Evolutionary conservation across 345 rosid genomes (phyloP).

Genomic region (Salix udensis): DNA sequence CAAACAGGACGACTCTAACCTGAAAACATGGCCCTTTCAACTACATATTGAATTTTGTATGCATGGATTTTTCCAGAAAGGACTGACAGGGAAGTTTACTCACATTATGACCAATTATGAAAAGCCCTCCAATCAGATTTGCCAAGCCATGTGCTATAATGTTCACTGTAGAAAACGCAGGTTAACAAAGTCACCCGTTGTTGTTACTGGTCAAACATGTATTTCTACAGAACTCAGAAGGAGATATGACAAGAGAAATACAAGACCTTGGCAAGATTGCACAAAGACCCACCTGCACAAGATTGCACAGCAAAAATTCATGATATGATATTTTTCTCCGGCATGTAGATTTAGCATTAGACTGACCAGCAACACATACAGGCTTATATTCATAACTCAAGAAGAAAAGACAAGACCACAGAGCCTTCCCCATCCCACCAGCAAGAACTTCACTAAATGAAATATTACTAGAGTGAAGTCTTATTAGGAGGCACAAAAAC

Average conservation of each 20-base stretch:
- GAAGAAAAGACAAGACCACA: not conserved
- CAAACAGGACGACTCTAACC: not conserved
- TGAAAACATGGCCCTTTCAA: not conserved
- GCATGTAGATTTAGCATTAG: conserved; percentile 12
- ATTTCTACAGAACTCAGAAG: not conserved
- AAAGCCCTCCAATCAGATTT: conserved; percentile 71
- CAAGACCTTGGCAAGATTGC: too few relatives aligned
- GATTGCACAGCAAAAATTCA: not conserved
- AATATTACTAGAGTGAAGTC: not conserved
- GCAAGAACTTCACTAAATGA: not conserved
- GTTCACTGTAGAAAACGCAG: conserved; percentile 55
- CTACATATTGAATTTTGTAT: not conserved
- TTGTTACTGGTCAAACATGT: not conserved
- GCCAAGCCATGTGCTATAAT: conserved; percentile 74
- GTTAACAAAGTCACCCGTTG: not conserved
- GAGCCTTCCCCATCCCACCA: not conserved
- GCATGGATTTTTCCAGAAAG: not conserved
- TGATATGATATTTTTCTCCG: not conserved
- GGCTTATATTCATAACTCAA: not conserved
- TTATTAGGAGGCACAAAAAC: not conserved
- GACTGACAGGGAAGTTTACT: conserved; percentile 28
- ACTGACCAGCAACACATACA: not conserved
- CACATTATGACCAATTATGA: conserved; percentile 57
- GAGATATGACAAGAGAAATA: not conserved
- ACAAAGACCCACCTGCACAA: not conserved